Conservation (phyloP, 192 early-diverging fungal genomes). For the Gamsiella multidivaricata region DNA sequence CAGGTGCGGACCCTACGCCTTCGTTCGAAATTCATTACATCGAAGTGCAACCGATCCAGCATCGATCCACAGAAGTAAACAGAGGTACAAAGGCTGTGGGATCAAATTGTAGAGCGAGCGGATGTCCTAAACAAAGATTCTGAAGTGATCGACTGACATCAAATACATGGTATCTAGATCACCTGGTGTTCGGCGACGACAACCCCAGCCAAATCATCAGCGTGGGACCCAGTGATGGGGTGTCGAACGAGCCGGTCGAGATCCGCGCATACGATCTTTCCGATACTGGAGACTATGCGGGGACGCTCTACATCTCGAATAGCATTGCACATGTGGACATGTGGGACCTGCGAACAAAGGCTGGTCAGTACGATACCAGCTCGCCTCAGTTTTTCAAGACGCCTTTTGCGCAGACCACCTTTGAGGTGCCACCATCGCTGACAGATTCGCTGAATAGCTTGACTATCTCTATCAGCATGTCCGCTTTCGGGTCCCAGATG, state of each 20-base stretch:
- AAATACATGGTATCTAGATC: neutral
- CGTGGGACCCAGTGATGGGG: neutral
- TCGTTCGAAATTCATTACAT: slow-evolving; percentile 18
- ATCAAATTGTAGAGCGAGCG: too few species aligned
- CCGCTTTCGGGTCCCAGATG: neutral
- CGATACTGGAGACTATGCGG: neutral
- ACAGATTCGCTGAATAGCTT: neutral
- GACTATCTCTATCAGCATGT: neutral
- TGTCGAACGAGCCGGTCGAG: neutral
- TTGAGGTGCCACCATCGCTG: neutral
- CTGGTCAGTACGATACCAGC: neutral
- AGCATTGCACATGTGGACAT: neutral
- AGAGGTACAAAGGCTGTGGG: neutral
- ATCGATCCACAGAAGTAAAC: neutral
- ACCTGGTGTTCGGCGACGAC: slow-evolving; percentile 3
- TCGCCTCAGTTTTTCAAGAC: neutral
- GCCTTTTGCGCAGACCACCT: neutral
- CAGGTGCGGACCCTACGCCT: neutral
- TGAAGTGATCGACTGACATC: neutral
- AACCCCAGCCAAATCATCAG: neutral
- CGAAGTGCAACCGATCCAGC: neutral
- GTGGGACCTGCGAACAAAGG: slow-evolving; percentile 1
- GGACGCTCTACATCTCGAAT: neutral
- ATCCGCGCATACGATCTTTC: neutral
- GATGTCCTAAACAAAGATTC: neutral